Evolutionary conservation across 2,329 filamentous ascomycete species (phyloP), one percentile per base, ranked within the genome.

Genomic region (Colletotrichum sp.): DNA sequence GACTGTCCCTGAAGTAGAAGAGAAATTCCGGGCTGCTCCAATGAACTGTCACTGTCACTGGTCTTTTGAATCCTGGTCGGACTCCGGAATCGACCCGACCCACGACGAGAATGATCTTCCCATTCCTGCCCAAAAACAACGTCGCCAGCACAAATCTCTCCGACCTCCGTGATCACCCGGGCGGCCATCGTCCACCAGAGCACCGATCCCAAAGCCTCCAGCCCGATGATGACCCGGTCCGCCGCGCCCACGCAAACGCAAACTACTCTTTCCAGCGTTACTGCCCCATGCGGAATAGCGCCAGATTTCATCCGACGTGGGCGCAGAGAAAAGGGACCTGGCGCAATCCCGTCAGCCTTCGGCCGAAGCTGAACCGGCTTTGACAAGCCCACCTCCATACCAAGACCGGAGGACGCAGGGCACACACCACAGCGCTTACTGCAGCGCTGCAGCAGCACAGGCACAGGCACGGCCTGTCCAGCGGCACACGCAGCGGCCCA

Each of bases 201-300:
- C 44, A 52, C 13, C 39, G 30, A 57, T 55, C 36, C 39, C 25
- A 39, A 52, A 52, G 62, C 30, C 30, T 32, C 19, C 27, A 62
- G n/a, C 59, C 59, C 59, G 59, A 62, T 32, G 59, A 62, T 62
- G 59, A 62, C 29, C 59, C 59, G 30, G 30, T 63, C 30, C n/a
- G 9, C 12, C 6, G 4, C 16, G n/a, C 22, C 13, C 15, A 36
- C 0, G 34, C 0, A 7, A 0, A 4, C 15, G 6, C 0, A 29
- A 25, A 64, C 62, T 44, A 39, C 34, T 27, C 62, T 44, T 44
- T 36, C 22, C 34, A 64, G 62, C 15, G 0, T 8, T 25, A 19
- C 5, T 64, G n/a, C 34, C 34, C 8, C 15, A 25, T 64, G 34
- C 11, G 32, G 62, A 30, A 36, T 64, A 44, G 32, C 25, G 9